Evolutionary conservation across 768 basidiomycete genomes (phyloP), one percentile per base, ranked within the genome.

Genomic region (Termitomyces heimii): DNA sequence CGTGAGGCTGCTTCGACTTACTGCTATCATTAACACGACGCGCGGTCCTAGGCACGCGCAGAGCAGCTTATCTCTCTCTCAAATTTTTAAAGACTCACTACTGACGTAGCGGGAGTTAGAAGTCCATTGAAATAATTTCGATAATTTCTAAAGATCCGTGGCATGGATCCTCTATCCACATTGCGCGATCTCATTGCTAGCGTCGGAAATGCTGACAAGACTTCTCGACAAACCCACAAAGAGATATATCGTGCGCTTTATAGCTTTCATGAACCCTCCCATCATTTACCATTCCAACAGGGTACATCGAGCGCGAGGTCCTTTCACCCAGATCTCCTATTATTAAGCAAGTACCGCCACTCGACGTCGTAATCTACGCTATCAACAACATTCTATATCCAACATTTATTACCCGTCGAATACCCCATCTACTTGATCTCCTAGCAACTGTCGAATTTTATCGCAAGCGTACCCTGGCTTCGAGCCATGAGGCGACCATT

Each of bases 381-480:
- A 63, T 75, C 55, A 60, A 69, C 22, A 66, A 64, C 56, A 72
- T 76, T 29, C 48, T 74, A 12, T 58, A 48, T 52, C 70, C 71
- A 28, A 57, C 53, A 5, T 59, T 70, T 34, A 54, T 58, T 37
- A 60, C 62, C 9, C 42, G 61, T 7, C 64, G 67, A 42, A 68
- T 71, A 32, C 67, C 69, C 12, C 68, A 74, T 22, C 64, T 78
- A 20, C 65, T 77, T 32, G 66, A 67, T 46, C 66, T 75, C 10
- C 60, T 75, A 29, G 67, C 73, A 13, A 73, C 68, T 50, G 67
- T 72, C 31, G 76, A 77, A 57, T 72, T 70, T 57, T 71, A 72
- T 61, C 70, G 75, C 31, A 62, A 66, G 3, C 58, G 63, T 12
- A 66, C 66, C 14, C 54, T 67, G 29, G 62, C 65, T 18, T 64